These are phyloP conservation scores for Populus hybrid DNA, from an alignment of 441 rosid species.

Conservation along the genomic window DNA sequence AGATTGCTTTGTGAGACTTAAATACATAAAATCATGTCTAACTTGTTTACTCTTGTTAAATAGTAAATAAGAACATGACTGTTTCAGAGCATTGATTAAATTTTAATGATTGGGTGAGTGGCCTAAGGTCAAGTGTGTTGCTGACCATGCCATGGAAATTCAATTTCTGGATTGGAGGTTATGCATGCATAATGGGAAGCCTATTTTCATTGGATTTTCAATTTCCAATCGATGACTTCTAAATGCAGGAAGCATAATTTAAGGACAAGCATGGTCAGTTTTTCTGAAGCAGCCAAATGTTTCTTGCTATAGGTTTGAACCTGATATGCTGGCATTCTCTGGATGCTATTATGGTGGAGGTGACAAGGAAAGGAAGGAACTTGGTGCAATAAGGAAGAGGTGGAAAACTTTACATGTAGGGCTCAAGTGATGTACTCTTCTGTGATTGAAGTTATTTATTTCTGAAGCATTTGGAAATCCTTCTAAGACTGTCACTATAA, in stretches of 20 bases:
- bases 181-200: not conserved
- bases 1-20: not conserved
- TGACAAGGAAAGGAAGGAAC: conserved; percentile 72
- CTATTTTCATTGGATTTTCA: not conserved
- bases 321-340: conserved; percentile 98
- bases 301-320: conserved; percentile 75
- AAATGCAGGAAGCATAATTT: not conserved
- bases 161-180: not conserved
- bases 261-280: not conserved
- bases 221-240: not conserved
- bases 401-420: conserved; percentile 97
- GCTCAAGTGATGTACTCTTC: conserved; percentile 13
- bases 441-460: not conserved
- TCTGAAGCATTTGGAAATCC: conserved; percentile 1
- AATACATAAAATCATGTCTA: not conserved
- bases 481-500: not conserved
- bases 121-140: too few relatives aligned
- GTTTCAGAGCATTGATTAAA: not conserved
- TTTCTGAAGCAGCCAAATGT: conserved; percentile 23
- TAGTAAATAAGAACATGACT: not conserved
- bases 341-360: conserved; percentile 92
- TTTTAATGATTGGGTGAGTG: not conserved
- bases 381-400: conserved; percentile 81
- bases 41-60: not conserved
- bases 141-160: not conserved